Conservation (phyloP, 805 yeast species). For the Nakazawaea pomicola region DNA sequence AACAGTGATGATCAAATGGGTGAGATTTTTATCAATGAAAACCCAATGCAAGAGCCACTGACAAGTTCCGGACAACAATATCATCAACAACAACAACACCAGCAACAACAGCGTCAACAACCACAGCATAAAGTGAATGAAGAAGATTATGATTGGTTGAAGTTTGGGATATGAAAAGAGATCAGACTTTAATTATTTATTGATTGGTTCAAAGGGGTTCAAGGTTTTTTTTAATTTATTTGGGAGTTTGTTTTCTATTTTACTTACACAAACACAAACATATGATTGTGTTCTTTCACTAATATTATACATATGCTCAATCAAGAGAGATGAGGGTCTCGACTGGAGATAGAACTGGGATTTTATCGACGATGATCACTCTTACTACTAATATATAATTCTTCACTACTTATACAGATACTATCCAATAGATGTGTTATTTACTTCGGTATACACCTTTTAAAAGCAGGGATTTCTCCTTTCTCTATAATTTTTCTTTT, state of each 20-base stretch:
- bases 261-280: not conserved
- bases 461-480: no score
- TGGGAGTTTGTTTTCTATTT: not conserved
- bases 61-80: not conserved
- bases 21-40: conserved; percentile 5
- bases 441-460: no score
- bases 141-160: conserved; percentile 33
- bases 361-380: no score
- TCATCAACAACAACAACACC: conserved; percentile 4
- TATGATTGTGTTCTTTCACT: no score
- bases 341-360: no score
- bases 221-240: not conserved
- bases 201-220: not conserved
- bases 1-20: conserved; percentile 13
- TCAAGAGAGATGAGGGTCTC: no score
- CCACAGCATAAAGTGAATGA: conserved; percentile 13
- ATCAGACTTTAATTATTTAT: not conserved
- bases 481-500: no score
- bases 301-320: no score
- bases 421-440: no score
- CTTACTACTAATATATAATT: no score
- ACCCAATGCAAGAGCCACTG: not conserved
- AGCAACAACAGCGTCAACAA: conserved; percentile 7
- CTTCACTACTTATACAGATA: no score
- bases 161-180: conserved; percentile 24